Evolutionary conservation across 2,329 filamentous ascomycete genomes (phyloP).

Genomic region (Emmonsia crescens): DNA sequence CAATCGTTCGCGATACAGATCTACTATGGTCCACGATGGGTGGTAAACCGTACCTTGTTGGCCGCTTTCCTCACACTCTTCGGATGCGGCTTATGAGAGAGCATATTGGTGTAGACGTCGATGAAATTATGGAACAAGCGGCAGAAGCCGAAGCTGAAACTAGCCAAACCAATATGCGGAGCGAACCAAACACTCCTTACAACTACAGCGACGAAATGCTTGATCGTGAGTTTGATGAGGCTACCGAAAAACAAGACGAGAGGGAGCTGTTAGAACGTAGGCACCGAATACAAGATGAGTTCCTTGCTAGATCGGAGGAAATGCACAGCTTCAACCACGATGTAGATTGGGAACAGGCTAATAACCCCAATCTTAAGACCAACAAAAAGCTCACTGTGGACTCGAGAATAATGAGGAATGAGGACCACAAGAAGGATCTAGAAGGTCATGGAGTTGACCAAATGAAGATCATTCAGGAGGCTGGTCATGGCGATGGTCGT

Average conservation of each 20-base stretch:
- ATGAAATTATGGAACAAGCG: slow-evolving; percentile 75
- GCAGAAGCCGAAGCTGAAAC: slow-evolving; percentile 49
- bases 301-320: slow-evolving; percentile 45
- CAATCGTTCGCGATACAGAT: slow-evolving; percentile 70
- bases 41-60: slow-evolving; percentile 59
- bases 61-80: slow-evolving; percentile 66
- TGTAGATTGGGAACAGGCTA: slow-evolving; percentile 50
- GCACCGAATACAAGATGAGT: slow-evolving; percentile 44
- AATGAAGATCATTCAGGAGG: slow-evolving; percentile 55
- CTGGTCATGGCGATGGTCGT: slow-evolving; percentile 52
- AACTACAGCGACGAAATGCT: slow-evolving; percentile 13
- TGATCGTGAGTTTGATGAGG: slow-evolving; percentile 23
- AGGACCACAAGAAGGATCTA: slow-evolving; percentile 61
- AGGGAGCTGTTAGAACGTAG: slow-evolving; percentile 33
- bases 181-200: neutral
- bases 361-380: slow-evolving; percentile 46
- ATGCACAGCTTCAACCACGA: slow-evolving; percentile 66
- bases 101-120: slow-evolving; percentile 71
- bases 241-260: slow-evolving; percentile 29
- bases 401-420: slow-evolving; percentile 48
- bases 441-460: slow-evolving; percentile 67
- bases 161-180: slow-evolving; percentile 4
- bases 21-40: slow-evolving; percentile 62
- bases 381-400: slow-evolving; percentile 47
- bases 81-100: slow-evolving; percentile 83